Evolutionary conservation across 768 basidiomycete genomes (phyloP).

Genomic region (Mycena venus): DNA sequence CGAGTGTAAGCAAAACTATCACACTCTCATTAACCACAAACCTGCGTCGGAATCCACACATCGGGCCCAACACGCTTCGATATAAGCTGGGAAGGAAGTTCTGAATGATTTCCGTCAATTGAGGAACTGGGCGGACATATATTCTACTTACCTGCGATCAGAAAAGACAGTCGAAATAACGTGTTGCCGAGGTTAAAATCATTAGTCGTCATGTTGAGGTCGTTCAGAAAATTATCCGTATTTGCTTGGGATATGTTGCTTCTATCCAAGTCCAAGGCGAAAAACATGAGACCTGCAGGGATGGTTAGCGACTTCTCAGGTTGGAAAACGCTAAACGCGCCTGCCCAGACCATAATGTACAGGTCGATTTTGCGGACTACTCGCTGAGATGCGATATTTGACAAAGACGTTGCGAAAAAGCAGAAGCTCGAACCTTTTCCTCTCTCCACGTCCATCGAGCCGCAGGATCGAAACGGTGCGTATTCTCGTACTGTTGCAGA

Average conservation of each 20-base stretch:
- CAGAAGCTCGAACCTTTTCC: constrained; percentile 60
- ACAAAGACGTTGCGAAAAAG: not conserved
- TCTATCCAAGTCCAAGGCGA: constrained; percentile 69
- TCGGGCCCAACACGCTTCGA: constrained; percentile 79
- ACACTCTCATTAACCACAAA: constrained; percentile 30
- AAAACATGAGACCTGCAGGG: constrained; percentile 65
- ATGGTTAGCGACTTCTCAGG: not conserved
- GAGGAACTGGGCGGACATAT: not conserved
- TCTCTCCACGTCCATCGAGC: constrained; percentile 83
- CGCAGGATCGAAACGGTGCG: constrained; percentile 72
- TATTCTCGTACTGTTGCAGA: constrained; percentile 62
- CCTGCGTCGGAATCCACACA: constrained; percentile 74
- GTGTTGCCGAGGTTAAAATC: constrained; percentile 77
- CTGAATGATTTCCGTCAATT: constrained; percentile 36
- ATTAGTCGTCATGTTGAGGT: constrained; percentile 71
- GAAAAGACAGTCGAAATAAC: constrained; percentile 63
- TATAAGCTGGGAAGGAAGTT: constrained; percentile 76
- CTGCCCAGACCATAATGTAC: constrained; percentile 72
- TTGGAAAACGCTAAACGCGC: constrained; percentile 20
- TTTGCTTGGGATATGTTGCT: constrained; percentile 77
- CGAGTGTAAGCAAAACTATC: not conserved
- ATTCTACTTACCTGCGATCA: constrained; percentile 52
- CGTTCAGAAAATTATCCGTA: constrained; percentile 75
- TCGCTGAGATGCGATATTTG: constrained; percentile 44
- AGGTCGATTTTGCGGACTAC: constrained; percentile 73